Evolutionary conservation across 2,329 filamentous ascomycete species (phyloP).

Genomic region (Aciculosporium take): DNA sequence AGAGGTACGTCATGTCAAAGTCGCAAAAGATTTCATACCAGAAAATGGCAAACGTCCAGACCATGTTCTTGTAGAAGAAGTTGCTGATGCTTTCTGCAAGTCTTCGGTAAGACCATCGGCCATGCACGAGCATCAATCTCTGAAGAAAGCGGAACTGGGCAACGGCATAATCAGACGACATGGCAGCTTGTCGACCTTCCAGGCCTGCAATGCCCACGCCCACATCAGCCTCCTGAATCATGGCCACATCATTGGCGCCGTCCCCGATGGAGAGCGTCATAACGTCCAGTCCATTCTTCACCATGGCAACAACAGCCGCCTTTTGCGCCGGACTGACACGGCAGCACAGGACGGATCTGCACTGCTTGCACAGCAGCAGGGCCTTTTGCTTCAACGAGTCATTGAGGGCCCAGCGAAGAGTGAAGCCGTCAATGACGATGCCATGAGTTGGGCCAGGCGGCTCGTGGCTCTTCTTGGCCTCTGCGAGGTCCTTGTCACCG

Average conservation of each 20-base stretch:
- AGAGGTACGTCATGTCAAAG: conserved; percentile 92
- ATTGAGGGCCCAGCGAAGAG: conserved; percentile 73
- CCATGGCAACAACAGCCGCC: conserved; percentile 89
- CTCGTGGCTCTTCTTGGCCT: conserved; percentile 70
- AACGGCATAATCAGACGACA: conserved; percentile 93
- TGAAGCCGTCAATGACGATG: conserved; percentile 88
- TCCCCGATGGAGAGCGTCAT: conserved; percentile 92
- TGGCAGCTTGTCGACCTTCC: conserved; percentile 82
- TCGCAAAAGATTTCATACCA: conserved; percentile 95
- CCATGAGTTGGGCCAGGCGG: conserved; percentile 80
- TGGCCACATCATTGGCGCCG: conserved; percentile 89
- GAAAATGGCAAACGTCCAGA: conserved; percentile 93
- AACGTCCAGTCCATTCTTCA: conserved; percentile 86
- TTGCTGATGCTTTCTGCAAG: conserved; percentile 90
- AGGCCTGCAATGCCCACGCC: conserved; percentile 90
- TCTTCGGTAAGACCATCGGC: conserved; percentile 90
- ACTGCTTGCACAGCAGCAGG: conserved; percentile 88
- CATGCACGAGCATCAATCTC: conserved; percentile 75
- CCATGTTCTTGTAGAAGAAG: conserved; percentile 99
- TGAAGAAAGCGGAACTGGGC: conserved; percentile 85
- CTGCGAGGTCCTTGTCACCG: conserved; percentile 68
- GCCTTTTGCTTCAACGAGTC: conserved; percentile 82
- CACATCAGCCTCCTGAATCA: conserved; percentile 97
- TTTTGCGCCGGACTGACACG: conserved; percentile 95
- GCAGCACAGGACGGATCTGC: conserved; percentile 91